These are phyloP conservation scores for Puccinia brachypodii DNA, from an alignment of 1,284 basidiomycete genomes.

Conservation along the genomic window DNA sequence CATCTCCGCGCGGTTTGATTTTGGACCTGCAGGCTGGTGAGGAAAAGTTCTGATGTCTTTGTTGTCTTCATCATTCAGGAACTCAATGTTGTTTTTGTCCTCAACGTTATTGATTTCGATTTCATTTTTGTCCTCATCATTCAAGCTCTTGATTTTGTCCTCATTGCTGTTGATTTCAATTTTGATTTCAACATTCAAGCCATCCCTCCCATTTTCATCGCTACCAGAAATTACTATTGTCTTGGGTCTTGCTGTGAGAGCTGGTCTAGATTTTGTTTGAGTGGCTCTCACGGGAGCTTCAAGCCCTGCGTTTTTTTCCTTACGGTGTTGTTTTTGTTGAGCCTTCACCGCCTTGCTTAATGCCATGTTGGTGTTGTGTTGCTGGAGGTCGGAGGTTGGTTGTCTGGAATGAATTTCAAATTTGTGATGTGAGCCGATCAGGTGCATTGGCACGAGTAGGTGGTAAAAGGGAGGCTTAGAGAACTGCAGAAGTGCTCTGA, in stretches of 20 bases:
- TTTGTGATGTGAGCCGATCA: too few species aligned
- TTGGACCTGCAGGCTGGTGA: too few species aligned
- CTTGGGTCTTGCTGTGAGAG: neutral
- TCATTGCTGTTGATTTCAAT: neutral
- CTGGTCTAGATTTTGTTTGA: neutral
- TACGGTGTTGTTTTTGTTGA: neutral
- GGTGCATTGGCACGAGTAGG: too few species aligned
- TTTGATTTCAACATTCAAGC: neutral
- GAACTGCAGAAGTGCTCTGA: too few species aligned
- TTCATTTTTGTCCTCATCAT: neutral
- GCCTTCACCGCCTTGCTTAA: neutral
- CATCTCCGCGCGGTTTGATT: neutral
- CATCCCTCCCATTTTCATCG: too few species aligned
- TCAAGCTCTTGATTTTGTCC: neutral
- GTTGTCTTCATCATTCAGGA: too few species aligned
- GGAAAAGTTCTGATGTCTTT: neutral
- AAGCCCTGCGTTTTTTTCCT: neutral
- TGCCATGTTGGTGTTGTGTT: too few species aligned
- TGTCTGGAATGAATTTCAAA: too few species aligned
- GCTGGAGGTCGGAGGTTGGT: too few species aligned
- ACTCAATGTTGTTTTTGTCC: neutral
- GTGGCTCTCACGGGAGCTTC: neutral
- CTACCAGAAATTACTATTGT: too few species aligned
- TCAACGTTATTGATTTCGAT: neutral
- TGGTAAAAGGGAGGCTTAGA: too few species aligned